phyloP scores from a whole-genome alignment of 306 rosid genomes.

The Dryas alaskensis region DNA sequence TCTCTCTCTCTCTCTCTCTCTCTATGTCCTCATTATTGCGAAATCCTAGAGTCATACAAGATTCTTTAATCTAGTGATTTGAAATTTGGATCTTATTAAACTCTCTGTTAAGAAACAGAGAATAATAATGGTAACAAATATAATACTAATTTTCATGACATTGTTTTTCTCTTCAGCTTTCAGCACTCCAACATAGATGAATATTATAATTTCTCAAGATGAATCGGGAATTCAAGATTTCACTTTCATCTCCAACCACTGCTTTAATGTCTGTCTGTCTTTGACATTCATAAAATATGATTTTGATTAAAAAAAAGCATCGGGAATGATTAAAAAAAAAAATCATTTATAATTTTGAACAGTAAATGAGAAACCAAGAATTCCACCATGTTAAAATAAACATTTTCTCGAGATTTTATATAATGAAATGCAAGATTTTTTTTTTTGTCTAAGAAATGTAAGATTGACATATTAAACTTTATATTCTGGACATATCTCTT shows the following conservation, averaged over 20 bases:
- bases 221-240: conserved; percentile 12
- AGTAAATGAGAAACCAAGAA: conserved; percentile 6
- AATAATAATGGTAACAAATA: neutral
- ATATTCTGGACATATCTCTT: too few relatives aligned
- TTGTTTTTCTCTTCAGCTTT: neutral
- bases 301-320: neutral
- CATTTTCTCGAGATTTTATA: neutral
- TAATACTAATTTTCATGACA: neutral
- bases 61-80: neutral
- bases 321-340: neutral
- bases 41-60: conserved; percentile 2
- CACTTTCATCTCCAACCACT: conserved; percentile 18
- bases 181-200: neutral
- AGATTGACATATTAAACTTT: too few relatives aligned
- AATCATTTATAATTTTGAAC: conserved; percentile 5
- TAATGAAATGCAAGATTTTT: neutral
- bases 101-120: neutral
- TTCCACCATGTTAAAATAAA: neutral
- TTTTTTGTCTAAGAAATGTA: too few relatives aligned
- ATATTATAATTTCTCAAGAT: neutral
- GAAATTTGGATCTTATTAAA: neutral
- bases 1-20: too few relatives aligned
- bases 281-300: conserved; percentile 8
- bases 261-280: neutral
- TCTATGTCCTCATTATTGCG: neutral